A percentile compares a stretch with the other conserved stretches of the same genome.
Conservation (phyloP, 805 yeast species). For the Candida germanica region DNA sequence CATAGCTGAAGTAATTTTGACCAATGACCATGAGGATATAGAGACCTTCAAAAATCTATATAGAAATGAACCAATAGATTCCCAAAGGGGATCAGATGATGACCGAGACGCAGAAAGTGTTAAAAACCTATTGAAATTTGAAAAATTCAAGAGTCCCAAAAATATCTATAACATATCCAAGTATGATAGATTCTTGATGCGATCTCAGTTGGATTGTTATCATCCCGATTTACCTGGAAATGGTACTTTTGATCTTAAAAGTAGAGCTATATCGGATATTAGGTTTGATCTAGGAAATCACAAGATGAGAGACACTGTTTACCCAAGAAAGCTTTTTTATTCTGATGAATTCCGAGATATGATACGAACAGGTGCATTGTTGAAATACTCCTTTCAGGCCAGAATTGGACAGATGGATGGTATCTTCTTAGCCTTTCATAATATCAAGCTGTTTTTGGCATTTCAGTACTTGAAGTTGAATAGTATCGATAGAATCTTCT, state of each 20-base stretch:
- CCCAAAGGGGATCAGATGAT: background rate
- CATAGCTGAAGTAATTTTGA: slow-evolving; percentile 71
- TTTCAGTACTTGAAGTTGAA: slow-evolving; percentile 80
- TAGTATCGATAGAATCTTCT: slow-evolving; percentile 57
- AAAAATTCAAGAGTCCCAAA: slow-evolving; percentile 19
- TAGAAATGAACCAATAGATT: background rate
- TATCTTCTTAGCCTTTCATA: slow-evolving; percentile 87
- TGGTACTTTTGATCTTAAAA: slow-evolving; percentile 88
- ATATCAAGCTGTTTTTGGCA: slow-evolving; percentile 76
- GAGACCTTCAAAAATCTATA: slow-evolving; percentile 25
- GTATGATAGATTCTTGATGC: slow-evolving; percentile 66
- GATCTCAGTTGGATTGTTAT: slow-evolving; percentile 88
- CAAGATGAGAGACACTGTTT: slow-evolving; percentile 36
- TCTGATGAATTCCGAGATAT: slow-evolving; percentile 64
- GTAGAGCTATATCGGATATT: slow-evolving; percentile 86
- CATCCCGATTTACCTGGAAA: slow-evolving; percentile 79
- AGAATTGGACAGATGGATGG: slow-evolving; percentile 97
- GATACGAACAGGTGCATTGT: slow-evolving; percentile 62
- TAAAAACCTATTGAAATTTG: slow-evolving; percentile 5
- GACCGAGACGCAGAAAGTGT: background rate
- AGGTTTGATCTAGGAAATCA: slow-evolving; percentile 71
- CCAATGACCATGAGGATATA: slow-evolving; percentile 55
- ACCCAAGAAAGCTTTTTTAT: slow-evolving; percentile 4
- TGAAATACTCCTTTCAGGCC: slow-evolving; percentile 88
- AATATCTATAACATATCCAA: slow-evolving; percentile 68